Base-by-base conservation (phyloP, 1,284 basidiomycete genomes). In the Meripilus lineatus region DNA sequence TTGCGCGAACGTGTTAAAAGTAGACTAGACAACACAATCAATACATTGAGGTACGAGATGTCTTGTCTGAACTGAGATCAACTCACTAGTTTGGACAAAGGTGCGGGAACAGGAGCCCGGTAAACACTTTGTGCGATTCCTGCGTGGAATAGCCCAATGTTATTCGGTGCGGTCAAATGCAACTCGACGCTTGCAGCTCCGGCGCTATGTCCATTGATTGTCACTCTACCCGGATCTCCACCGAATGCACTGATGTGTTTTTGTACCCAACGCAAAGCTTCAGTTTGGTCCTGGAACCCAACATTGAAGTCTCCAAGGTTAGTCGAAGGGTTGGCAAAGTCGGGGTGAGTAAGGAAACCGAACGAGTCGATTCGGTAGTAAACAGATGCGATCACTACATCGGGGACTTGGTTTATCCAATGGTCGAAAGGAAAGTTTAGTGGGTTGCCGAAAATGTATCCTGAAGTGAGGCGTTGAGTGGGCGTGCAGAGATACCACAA, bases 201-300 rank as follows among this genome's bases (percentile, higher is more conserved):
- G 1, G 79, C 81, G 45, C 77, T 79, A 53, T 84, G 66, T 1
- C 81, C 81, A 48, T 78, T 77, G 53, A 81, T 79, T 0, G 79
- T 81, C 5, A 80, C 75, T 38, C 65, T 61, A 4, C 40, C 46
- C 5, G 73, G 69, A 53, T 86, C 68, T 2, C 86, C 83, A 5
- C 81, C 84, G 51, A 88, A 88, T 5, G 67, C 65, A 3, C 56
- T 57, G 50, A 87, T 84, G 52, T 84, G 65, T 41, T 67, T 45
- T 45, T 79, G 68, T 1, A 86, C 71, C 81, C 81, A 88, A 54
- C 67, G 61, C 30, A 88, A 61, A 0, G 79, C 80, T 50, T 77
- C 63, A 2, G 73, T 61, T 52, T 86, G 78, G 58, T 85, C 83
- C 23, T 65, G 63, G 52, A 84, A 74, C 0, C 81, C 81, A 7